Conservation (phyloP, 139 green algal genomes). For the Chlorella vulgaris region DNA sequence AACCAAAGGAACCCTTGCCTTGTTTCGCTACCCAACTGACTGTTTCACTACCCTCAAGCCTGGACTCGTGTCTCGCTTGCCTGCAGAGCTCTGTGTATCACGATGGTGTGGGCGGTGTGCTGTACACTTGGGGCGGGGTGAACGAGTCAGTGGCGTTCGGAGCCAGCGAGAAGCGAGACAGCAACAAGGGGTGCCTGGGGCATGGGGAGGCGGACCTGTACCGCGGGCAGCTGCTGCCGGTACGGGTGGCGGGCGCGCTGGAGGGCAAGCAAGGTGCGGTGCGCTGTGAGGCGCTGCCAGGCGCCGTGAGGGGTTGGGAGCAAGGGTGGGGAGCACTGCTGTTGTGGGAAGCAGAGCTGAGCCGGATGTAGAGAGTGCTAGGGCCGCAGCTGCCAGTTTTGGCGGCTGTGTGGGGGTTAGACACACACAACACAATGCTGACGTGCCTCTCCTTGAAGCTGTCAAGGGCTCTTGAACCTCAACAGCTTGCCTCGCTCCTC, state of each 20-base stretch:
- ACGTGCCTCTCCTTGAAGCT: too few species aligned
- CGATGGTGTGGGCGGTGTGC: slow-evolving; percentile 46
- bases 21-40: neutral
- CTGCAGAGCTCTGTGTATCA: slow-evolving; percentile 30
- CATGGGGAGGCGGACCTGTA: slow-evolving; percentile 56
- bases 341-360: too few species aligned
- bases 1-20: too few species aligned
- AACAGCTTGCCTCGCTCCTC: too few species aligned
- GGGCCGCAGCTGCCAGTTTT: too few species aligned
- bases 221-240: slow-evolving; percentile 59
- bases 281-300: too few species aligned
- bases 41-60: neutral
- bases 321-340: too few species aligned
- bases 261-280: slow-evolving; percentile 6
- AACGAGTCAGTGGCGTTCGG: slow-evolving; percentile 37
- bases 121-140: slow-evolving; percentile 86
- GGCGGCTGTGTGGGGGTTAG: too few species aligned
- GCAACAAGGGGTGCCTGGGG: slow-evolving; percentile 78
- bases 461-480: too few species aligned
- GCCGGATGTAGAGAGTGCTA: too few species aligned
- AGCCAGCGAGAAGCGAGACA: slow-evolving; percentile 38
- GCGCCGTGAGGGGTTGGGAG: too few species aligned
- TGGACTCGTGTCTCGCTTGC: neutral
- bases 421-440: too few species aligned
- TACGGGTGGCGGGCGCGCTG: slow-evolving; percentile 13